A percentile compares a stretch with the other conserved stretches of the same genome.
These are phyloP conservation scores for Coelastrella sp. DNA, from an alignment of 139 green algal species.

Conservation along the genomic window DNA sequence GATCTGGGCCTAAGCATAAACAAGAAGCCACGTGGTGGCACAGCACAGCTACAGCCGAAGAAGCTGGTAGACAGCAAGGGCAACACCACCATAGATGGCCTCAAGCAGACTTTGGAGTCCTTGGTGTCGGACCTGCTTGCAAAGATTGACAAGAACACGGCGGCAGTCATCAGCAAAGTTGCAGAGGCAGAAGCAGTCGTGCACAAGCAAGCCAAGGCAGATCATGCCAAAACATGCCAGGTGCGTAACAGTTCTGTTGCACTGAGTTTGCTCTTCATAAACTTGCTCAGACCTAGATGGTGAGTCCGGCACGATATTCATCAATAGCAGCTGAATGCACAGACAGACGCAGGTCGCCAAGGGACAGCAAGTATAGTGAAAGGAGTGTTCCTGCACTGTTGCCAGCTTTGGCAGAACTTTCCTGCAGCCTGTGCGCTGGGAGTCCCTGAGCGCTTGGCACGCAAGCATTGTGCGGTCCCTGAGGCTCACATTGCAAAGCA, in stretches of 20 bases:
- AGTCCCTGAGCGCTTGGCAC: too few relatives aligned
- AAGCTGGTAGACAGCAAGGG: conserved; percentile 24
- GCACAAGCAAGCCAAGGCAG: conserved; percentile 41
- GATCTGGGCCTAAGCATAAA: not conserved
- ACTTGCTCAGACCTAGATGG: not conserved
- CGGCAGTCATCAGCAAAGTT: not conserved
- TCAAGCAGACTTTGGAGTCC: conserved; percentile 3
- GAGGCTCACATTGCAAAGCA: too few relatives aligned
- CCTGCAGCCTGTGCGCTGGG: too few relatives aligned
- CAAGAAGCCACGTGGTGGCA: conserved; percentile 26
- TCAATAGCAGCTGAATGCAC: not conserved
- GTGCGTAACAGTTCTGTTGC: not conserved
- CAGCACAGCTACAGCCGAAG: conserved; percentile 23
- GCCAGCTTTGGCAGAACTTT: too few relatives aligned
- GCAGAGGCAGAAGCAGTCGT: conserved; percentile 7
- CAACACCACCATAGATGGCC: conserved; percentile 17
- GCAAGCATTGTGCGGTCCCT: too few relatives aligned
- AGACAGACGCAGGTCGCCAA: too few relatives aligned
- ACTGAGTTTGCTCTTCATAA: not conserved
- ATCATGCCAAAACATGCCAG: conserved; percentile 43
- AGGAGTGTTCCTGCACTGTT: too few relatives aligned
- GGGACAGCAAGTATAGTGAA: too few relatives aligned
- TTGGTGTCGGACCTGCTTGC: not conserved
- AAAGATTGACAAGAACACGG: conserved; percentile 21
- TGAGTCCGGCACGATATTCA: not conserved